Evolutionary conservation across 2,329 filamentous ascomycete species (phyloP), one percentile per base, ranked within the genome.

Genomic region (Microsporum audouinii): DNA sequence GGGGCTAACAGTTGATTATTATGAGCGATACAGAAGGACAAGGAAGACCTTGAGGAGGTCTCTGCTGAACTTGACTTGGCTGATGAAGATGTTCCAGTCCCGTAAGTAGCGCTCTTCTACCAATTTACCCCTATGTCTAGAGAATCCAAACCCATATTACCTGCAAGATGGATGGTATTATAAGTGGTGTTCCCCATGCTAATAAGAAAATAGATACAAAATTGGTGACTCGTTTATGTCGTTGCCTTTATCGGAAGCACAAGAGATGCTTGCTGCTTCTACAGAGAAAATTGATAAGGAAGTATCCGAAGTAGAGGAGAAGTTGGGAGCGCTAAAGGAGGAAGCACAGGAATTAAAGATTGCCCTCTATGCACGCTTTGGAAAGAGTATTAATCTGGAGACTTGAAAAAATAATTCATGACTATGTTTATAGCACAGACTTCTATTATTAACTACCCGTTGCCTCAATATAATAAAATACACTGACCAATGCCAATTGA

Each of bases 201-300:
- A 7, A 55, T 3, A 5, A 36, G 12, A n/a, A 7, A 14, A 36
- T 72, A 96, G 91, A 62, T 97, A 97, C 80, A 95, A 95, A 77
- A 89, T 99, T 62, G 94, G 94, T 66, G 94, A 97, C 74, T 89
- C 91, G 4, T 99, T 97, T 78, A 88, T 97, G 74, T 88, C 90
- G 62, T 77, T 99, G 59, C 86, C 88, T 6, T 82, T 96, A 14
- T 77, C 86, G 57, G 88, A 96, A 72, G 94, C 94, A 1, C 90
- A 96, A 71, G 86, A 92, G 67, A 83, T 97, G 76, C 85, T 99
- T 3, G 79, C 84, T 17, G 76, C 82, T 8, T 88, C 89, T 4
- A 86, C 86, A 4, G 80, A 86, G 64, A 83, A 81, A 68, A 85
- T 96, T 64, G 90, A 95, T 66, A 79, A 85, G 65, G 88, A 95